Conservation (phyloP, 306 rosid species). For the Carpinus viminea region DNA sequence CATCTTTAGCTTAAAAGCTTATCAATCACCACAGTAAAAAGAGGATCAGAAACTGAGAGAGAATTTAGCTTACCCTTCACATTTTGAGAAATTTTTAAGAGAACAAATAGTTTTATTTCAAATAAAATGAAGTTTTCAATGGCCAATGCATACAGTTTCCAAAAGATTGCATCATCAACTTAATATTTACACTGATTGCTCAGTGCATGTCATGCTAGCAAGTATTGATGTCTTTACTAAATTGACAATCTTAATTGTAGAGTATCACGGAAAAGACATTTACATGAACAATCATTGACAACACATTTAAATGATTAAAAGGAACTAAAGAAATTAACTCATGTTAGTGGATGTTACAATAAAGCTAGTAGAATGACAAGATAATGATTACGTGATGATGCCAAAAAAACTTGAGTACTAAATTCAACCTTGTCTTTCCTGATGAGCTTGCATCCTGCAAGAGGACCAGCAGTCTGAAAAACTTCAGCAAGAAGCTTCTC, state of each 20-base stretch:
- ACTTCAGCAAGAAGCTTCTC: constrained; percentile 65
- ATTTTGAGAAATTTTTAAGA: constrained; percentile 15
- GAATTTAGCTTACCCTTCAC: constrained; percentile 22
- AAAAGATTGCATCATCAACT: constrained; percentile 23
- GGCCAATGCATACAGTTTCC: not conserved
- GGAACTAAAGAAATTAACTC: constrained; percentile 3
- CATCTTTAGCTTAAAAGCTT: constrained; percentile 16
- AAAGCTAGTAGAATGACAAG: not conserved
- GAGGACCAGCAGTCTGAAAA: constrained; percentile 65
- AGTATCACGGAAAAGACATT: not conserved
- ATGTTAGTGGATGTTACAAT: constrained; percentile 4
- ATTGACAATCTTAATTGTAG: not conserved
- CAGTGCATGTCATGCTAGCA: constrained; percentile 9
- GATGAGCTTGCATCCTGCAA: constrained; percentile 67
- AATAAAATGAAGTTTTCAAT: constrained; percentile 2
- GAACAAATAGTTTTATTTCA: not conserved
- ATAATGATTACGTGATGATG: not conserved
- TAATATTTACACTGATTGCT: constrained; percentile 8
- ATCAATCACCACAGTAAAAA: constrained; percentile 19
- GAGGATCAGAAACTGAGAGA: constrained; percentile 3
- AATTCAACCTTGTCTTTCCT: constrained; percentile 58
- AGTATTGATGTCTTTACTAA: constrained; percentile 16
- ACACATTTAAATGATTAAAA: not conserved
- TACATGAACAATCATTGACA: not conserved
- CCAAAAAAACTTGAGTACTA: constrained; percentile 15